A percentile compares a stretch with the other conserved stretches of the same genome.
Evolutionary conservation across 164 flowering plant species (phyloP).

Genomic region (Echeveria elegans): DNA sequence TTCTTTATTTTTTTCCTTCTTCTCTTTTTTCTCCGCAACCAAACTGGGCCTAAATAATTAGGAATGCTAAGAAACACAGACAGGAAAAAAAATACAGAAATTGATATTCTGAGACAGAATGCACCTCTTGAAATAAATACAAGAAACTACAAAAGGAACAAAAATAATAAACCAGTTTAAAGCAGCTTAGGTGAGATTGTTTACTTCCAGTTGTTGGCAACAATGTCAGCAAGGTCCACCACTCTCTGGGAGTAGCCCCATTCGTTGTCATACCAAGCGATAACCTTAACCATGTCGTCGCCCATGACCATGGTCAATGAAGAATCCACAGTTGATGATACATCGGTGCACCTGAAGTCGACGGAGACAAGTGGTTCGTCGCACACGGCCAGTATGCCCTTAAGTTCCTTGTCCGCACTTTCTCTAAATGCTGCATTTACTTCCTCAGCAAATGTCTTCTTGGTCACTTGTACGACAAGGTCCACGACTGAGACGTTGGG

Average conservation of each 20-base stretch:
- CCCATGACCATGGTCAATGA: constrained; percentile 95
- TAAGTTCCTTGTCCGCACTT: constrained; percentile 67
- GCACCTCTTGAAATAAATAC: neutral
- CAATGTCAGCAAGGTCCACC: constrained; percentile 89
- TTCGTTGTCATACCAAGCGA: constrained; percentile 25
- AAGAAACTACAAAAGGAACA: neutral
- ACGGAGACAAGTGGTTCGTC: constrained; percentile 19
- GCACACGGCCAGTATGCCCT: constrained; percentile 78
- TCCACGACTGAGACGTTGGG: neutral
- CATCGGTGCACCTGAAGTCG: constrained; percentile 45
- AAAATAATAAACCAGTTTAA: neutral
- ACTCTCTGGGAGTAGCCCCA: constrained; percentile 99
- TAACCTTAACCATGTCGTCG: constrained; percentile 94
- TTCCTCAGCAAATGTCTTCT: constrained; percentile 94
- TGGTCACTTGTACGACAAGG: constrained; percentile 14
- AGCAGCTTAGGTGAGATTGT: neutral
- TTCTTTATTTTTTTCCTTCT: too few species aligned
- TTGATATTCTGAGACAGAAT: neutral
- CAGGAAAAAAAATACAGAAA: neutral
- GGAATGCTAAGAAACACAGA: neutral
- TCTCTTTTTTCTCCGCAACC: too few species aligned
- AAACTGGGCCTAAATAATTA: too few species aligned
- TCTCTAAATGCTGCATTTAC: constrained; percentile 91
- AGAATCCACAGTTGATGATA: constrained; percentile 78
- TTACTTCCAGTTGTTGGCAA: constrained; percentile 83